Evolutionary conservation across 2,329 filamentous ascomycete species (phyloP).

Genomic region (Colletotrichum sp.): DNA sequence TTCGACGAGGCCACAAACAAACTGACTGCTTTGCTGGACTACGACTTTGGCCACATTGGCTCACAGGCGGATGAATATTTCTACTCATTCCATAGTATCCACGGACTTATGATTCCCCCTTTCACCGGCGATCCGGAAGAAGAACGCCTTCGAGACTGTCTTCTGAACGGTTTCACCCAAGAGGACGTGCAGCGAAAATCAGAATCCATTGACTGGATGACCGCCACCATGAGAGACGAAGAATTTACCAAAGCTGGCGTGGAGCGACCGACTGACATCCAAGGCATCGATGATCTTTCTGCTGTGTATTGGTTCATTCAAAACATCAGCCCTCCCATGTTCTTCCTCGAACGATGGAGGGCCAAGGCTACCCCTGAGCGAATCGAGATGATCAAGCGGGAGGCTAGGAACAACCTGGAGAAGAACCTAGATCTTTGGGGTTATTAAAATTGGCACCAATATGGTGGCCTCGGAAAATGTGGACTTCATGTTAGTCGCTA

Average conservation of each 20-base stretch:
- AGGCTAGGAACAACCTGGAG: neutral
- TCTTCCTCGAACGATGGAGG: neutral
- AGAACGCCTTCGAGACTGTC: neutral
- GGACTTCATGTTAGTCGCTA: rapidly evolving
- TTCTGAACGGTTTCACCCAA: rapidly evolving
- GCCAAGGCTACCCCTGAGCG: neutral
- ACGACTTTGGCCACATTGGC: neutral
- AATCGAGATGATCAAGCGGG: neutral
- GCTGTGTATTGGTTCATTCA: neutral
- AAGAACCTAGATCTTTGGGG: neutral
- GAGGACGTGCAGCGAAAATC: neutral
- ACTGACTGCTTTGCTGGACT: neutral
- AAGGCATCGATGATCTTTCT: neutral
- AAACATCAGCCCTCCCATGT: neutral
- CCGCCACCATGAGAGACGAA: neutral
- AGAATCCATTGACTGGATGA: neutral
- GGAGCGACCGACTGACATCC: neutral
- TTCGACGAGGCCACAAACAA: neutral
- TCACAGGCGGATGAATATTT: neutral
- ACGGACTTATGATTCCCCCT: neutral
- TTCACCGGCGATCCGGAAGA: neutral
- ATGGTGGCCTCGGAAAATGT: rapidly evolving
- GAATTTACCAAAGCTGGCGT: neutral
- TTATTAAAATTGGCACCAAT: rapidly evolving
- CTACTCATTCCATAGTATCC: neutral